Conservation (phyloP, 1,284 basidiomycete species). For the Cystobasidium sp. region DNA sequence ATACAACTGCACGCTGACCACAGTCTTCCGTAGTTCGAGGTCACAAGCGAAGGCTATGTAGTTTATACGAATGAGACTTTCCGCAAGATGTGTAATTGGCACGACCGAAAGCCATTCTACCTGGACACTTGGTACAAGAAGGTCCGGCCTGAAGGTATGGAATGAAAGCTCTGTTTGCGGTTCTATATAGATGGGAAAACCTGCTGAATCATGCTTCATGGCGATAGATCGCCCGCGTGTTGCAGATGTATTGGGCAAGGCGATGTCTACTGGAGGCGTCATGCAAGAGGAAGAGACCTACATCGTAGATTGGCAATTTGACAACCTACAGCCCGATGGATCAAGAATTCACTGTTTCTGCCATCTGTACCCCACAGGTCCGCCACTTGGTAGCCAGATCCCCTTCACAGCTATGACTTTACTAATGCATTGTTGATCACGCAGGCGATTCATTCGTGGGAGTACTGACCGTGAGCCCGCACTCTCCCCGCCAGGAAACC, state of each 20-base stretch:
- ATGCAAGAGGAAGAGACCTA: not conserved
- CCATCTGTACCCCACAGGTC: constrained; percentile 22
- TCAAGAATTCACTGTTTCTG: constrained; percentile 13
- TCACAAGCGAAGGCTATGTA: constrained; percentile 11
- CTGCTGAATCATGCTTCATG: not conserved
- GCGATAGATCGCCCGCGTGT: constrained; percentile 15
- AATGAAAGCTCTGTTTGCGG: not conserved
- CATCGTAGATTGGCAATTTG: constrained; percentile 20
- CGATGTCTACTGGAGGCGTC: not conserved
- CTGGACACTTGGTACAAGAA: constrained; percentile 4
- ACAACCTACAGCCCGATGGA: not conserved
- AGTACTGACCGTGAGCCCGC: constrained; percentile 10
- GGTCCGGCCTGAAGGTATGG: constrained; percentile 12
- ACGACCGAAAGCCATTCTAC: constrained; percentile 3
- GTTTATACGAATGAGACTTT: constrained; percentile 23
- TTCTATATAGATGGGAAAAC: not conserved
- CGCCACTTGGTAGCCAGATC: not conserved
- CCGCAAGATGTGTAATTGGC: constrained; percentile 18
- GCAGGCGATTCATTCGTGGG: constrained; percentile 29
- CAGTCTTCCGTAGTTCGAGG: constrained; percentile 18
- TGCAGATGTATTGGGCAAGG: not conserved
- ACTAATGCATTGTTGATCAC: not conserved
- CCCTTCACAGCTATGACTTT: not conserved
- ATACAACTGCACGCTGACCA: not conserved
- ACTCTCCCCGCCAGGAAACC: not conserved